Evolutionary conservation across 768 basidiomycete species (phyloP).

Genomic region (Boletus fagicola): DNA sequence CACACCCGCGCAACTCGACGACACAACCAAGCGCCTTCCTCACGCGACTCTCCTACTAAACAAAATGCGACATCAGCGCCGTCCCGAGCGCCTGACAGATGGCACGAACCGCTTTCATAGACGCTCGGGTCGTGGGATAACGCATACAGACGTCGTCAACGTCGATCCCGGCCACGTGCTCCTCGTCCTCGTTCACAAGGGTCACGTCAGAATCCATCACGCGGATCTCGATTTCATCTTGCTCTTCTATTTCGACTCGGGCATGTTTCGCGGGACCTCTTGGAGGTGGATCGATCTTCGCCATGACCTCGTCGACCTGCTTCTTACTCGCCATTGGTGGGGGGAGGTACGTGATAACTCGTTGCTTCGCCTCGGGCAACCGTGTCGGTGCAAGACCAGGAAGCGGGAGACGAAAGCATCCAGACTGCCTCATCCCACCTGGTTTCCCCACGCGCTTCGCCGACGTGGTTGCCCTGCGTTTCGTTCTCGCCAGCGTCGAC

Average conservation of each 20-base stretch:
- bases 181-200: constrained; percentile 28
- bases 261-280: not conserved
- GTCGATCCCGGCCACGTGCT: constrained; percentile 10
- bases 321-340: constrained; percentile 18
- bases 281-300: not conserved
- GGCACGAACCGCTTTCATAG: constrained; percentile 27
- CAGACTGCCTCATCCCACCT: constrained; percentile 17
- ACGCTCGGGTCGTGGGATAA: constrained; percentile 19
- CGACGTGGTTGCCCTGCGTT: not conserved
- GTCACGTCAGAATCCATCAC: constrained; percentile 29
- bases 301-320: not conserved
- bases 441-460: not conserved
- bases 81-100: too few relatives aligned
- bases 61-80: constrained; percentile 1
- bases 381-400: not conserved
- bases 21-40: constrained; percentile 10
- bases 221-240: not conserved
- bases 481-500: constrained; percentile 14
- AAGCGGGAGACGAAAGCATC: constrained; percentile 23
- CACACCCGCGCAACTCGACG: constrained; percentile 19
- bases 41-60: constrained; percentile 16
- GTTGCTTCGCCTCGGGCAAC: constrained; percentile 5
- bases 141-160: constrained; percentile 18
- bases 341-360: constrained; percentile 32
- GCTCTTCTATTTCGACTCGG: not conserved